Evolutionary conservation across 768 basidiomycete species (phyloP).

Genomic region (Collybia nuda): DNA sequence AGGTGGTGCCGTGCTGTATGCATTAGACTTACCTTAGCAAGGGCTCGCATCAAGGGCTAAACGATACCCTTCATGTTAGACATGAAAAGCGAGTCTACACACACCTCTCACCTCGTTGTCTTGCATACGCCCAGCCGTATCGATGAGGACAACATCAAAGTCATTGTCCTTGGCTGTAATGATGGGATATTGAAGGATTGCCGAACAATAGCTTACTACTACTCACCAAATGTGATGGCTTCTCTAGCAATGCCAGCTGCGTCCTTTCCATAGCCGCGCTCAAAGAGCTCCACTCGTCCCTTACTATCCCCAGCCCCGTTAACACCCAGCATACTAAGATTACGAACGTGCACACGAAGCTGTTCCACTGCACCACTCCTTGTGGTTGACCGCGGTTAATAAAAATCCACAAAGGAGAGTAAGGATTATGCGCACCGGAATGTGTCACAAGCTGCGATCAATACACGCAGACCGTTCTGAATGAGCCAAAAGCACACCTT

Average conservation of each 20-base stretch:
- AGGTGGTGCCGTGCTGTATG: background rate
- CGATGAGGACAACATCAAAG: constrained; percentile 96
- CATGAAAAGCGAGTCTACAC: no score
- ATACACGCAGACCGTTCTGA: constrained; percentile 88
- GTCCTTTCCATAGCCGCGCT: constrained; percentile 97
- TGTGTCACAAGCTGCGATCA: constrained; percentile 98
- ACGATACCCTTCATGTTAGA: background rate
- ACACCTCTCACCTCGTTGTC: constrained; percentile 81
- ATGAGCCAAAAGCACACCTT: constrained; percentile 99
- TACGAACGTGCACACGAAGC: constrained; percentile 92
- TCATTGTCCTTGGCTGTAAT: constrained; percentile 76
- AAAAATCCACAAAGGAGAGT: constrained; percentile 1
- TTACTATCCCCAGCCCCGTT: constrained; percentile 69
- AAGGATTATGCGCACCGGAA: constrained; percentile 60
- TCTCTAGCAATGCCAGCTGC: constrained; percentile 98
- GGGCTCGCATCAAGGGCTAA: constrained; percentile 93
- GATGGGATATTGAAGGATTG: background rate
- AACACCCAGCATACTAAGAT: constrained; percentile 80
- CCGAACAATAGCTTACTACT: background rate
- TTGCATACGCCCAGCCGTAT: constrained; percentile 99
- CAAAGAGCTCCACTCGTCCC: constrained; percentile 87
- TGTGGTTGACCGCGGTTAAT: background rate
- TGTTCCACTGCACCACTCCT: constrained; percentile 98
- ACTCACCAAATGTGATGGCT: constrained; percentile 84
- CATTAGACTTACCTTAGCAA: constrained; percentile 73